Evolutionary conservation across 2,329 filamentous ascomycete species (phyloP).

Genomic region (Lasiodiplodia sp.): DNA sequence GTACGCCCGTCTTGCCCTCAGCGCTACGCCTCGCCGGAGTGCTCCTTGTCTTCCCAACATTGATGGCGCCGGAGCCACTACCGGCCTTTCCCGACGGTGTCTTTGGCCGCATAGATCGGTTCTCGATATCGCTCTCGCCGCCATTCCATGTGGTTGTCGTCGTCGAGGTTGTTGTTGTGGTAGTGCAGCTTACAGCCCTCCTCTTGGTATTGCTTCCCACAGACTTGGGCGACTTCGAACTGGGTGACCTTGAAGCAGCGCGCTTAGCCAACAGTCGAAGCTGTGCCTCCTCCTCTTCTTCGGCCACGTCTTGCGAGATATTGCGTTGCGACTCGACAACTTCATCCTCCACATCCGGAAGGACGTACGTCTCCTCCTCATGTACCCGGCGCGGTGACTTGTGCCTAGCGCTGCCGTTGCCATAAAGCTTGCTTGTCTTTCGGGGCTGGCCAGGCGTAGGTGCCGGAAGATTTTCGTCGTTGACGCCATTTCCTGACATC

Average conservation of each 20-base stretch:
- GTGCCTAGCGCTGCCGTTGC: slow-evolving; percentile 54
- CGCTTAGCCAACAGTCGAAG: slow-evolving; percentile 72
- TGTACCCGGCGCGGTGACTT: slow-evolving; percentile 37
- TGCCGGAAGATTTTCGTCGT: slow-evolving; percentile 91
- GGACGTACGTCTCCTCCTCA: slow-evolving; percentile 59
- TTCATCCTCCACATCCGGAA: slow-evolving; percentile 66
- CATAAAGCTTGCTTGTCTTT: slow-evolving; percentile 81
- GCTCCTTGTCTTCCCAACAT: slow-evolving; percentile 53
- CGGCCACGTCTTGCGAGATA: slow-evolving; percentile 60
- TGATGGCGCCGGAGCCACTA: slow-evolving; percentile 54
- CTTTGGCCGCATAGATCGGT: slow-evolving; percentile 51
- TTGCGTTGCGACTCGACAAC: slow-evolving; percentile 62
- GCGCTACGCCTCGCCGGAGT: slow-evolving; percentile 55
- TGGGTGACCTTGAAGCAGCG: slow-evolving; percentile 69
- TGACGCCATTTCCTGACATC: slow-evolving; percentile 64
- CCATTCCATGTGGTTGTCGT: slow-evolving; percentile 46
- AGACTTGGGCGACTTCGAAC: slow-evolving; percentile 42
- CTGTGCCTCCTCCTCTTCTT: slow-evolving; percentile 85
- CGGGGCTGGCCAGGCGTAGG: slow-evolving; percentile 95
- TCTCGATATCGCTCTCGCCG: slow-evolving; percentile 58
- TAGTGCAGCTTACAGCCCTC: slow-evolving; percentile 77
- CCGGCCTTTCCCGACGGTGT: slow-evolving; percentile 50
- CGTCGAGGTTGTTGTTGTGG: slow-evolving; percentile 71
- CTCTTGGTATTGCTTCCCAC: slow-evolving; percentile 62
- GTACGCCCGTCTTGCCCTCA: slow-evolving; percentile 57